Base-by-base conservation (phyloP, 352 stramenopile species). In the Globisporangium iwayamae region DNA sequence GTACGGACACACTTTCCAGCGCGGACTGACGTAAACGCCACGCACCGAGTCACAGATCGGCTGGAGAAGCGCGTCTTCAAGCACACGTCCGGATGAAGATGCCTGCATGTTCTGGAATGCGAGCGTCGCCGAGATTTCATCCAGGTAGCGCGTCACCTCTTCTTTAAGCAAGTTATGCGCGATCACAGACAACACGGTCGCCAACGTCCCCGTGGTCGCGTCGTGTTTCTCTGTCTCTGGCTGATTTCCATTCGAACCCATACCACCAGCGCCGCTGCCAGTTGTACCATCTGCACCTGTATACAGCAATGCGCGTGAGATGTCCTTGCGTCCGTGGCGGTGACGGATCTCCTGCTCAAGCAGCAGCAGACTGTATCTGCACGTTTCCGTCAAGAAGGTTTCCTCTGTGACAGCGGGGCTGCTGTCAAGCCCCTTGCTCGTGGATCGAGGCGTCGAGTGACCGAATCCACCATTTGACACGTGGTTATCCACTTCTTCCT, bases 31-130 rank as follows among this genome's bases (percentile, higher is more conserved):
- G 57, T 90, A 96, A 36, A 96, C 75, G 30, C 87, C 87, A 11
- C 83, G 77, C 13, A 93, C 81, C 3, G 87, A 90, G 71, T 96
- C 87, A 48, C 87, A 96, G 48, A 93, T 90, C 8, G 85, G 87
- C 54, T 94, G 85, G 50, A 83, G 75, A 9, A 92, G 70, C 25
- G 82, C 83, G 51, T 94, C 86, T 59, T 94, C 86, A 1, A 94
- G 60, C 22, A 94, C 76, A 4, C 83, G 82, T 36, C 81, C 80
- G 4, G 81, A 85, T 18, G 74, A 63, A 10, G 82, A 90, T 4
- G 65, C 69, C 52, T 87, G 73, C 51, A 81, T 64, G 25, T 81
- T 80, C 64, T 91, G 82, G 22, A 79, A 80, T 34, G 82, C 81
- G 25, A 96, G 68, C 52, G 73, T 73, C 11, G 83, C 79, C 2